phyloP scores from a whole-genome alignment of 257 asterid genomes.

The Ilex asprella region DNA sequence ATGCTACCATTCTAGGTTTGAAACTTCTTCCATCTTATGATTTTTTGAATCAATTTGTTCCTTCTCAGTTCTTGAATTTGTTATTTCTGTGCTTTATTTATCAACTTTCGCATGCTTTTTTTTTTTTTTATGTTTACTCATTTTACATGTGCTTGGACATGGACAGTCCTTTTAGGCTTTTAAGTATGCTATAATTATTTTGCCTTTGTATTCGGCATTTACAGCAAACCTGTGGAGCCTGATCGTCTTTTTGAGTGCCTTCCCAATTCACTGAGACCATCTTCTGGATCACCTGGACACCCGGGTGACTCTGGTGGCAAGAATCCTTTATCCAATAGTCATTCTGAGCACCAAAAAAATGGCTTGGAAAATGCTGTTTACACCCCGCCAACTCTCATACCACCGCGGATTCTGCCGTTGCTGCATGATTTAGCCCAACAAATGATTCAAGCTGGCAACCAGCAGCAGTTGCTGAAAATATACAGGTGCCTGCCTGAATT shows the following conservation, averaged over 20 bases:
- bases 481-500: conserved; percentile 49
- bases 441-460: conserved; percentile 93
- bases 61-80: too few species aligned
- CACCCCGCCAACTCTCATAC: conserved; percentile 87
- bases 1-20: too few species aligned
- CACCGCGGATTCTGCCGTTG: conserved; percentile 85
- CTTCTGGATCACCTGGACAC: conserved; percentile 81
- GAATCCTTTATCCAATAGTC: conserved; percentile 57
- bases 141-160: too few species aligned
- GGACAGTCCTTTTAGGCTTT: too few species aligned
- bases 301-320: conserved; percentile 46
- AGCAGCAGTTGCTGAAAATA: conserved; percentile 71
- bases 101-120: too few species aligned
- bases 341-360: conserved; percentile 50
- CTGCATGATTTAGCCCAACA: conserved; percentile 92
- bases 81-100: too few species aligned
- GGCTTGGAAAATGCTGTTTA: conserved; percentile 56
- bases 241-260: conserved; percentile 98
- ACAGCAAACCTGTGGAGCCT: conserved; percentile 98
- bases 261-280: conserved; percentile 94
- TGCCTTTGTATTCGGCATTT: conserved; percentile 8
- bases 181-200: too few species aligned
- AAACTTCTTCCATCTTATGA: too few species aligned
- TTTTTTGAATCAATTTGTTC: too few species aligned
- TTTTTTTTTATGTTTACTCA: too few species aligned